These are phyloP conservation scores for Gremmenia infestans DNA, from an alignment of 2,329 filamentous ascomycete species.

Conservation along the genomic window DNA sequence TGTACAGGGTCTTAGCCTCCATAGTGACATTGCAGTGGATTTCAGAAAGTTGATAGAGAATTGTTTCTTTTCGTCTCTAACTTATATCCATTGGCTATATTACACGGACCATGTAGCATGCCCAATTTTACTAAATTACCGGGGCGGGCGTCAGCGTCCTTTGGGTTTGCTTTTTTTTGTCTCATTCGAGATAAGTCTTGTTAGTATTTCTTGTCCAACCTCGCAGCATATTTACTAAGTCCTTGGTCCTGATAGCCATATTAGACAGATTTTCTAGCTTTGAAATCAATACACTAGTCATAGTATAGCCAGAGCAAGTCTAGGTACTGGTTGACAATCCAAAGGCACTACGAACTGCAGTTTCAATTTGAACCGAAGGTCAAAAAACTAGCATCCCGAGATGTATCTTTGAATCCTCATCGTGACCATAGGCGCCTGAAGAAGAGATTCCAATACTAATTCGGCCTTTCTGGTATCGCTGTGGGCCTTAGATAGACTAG, in stretches of 20 bases:
- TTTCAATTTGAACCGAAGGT: not conserved
- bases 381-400: not conserved
- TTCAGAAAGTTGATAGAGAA: not conserved
- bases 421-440: not conserved
- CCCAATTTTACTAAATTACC: not conserved
- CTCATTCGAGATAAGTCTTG: not conserved
- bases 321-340: too few relatives aligned
- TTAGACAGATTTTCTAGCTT: too few relatives aligned
- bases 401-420: not conserved
- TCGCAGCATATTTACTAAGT: not conserved
- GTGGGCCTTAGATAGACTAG: too few relatives aligned
- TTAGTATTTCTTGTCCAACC: too few relatives aligned
- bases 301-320: too few relatives aligned
- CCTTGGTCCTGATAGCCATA: not conserved
- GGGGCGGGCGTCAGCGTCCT: not conserved
- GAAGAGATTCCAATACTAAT: not conserved
- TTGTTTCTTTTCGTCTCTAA: not conserved
- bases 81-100: not conserved
- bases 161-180: not conserved
- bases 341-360: too few relatives aligned
- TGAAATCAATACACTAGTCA: too few relatives aligned
- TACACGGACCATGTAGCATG: slow-evolving; percentile 5
- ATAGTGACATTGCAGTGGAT: slow-evolving; percentile 12
- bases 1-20: not conserved
- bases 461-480: too few relatives aligned